These are phyloP conservation scores for Beta lomatogona DNA, from an alignment of 179 eudicot genomes.

Conservation along the genomic window DNA sequence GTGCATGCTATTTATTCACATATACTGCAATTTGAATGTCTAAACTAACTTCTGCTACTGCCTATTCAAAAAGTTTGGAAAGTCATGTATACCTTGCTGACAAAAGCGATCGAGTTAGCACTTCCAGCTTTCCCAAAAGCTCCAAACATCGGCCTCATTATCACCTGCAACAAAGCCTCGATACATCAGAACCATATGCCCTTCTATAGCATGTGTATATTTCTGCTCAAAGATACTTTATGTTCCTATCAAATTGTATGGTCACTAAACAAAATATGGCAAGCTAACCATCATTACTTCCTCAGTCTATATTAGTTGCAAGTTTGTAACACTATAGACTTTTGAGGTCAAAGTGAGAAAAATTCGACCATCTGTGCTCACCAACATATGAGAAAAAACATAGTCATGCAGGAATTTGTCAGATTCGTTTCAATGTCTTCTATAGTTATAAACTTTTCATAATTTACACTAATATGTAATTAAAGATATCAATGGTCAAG, in stretches of 20 bases:
- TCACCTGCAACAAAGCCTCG: conserved; percentile 52
- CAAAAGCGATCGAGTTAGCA: conserved; percentile 79
- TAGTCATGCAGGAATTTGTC: no score
- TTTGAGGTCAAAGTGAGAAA: no score
- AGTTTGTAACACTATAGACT: no score
- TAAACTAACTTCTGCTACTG: no score
- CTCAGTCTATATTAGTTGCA: background rate
- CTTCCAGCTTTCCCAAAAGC: conserved; percentile 90
- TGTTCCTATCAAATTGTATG: background rate
- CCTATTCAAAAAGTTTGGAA: background rate
- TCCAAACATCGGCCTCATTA: conserved; percentile 98
- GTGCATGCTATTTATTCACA: background rate
- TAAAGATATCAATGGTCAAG: no score
- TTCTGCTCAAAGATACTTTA: background rate
- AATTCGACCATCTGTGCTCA: no score
- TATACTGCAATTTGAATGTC: background rate
- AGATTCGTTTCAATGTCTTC: no score
- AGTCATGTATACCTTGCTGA: conserved; percentile 63
- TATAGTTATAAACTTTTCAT: no score
- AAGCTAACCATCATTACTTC: background rate
- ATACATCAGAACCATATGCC: conserved; percentile 14
- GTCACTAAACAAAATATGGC: background rate
- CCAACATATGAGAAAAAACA: no score
- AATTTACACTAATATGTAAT: no score
- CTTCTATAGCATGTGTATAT: background rate